These are phyloP conservation scores for Botrytis paeoniae DNA, from an alignment of 2,329 filamentous ascomycete species.

Conservation along the genomic window DNA sequence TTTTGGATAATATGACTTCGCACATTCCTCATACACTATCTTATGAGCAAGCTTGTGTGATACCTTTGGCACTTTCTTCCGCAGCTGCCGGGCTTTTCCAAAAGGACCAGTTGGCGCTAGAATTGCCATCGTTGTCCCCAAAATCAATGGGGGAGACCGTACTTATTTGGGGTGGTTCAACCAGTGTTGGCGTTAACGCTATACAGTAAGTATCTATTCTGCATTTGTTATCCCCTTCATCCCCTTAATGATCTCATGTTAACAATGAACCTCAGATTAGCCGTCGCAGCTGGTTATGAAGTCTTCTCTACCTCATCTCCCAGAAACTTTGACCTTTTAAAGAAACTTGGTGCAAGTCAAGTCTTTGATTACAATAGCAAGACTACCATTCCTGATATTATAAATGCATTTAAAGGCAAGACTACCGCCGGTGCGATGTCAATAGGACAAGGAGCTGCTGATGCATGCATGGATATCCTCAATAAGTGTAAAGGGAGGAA, in stretches of 20 bases:
- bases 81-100: conserved; percentile 37
- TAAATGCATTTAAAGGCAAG: conserved; percentile 29
- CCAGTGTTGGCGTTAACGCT: conserved; percentile 35
- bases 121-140: conserved; percentile 29
- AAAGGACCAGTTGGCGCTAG: conserved; percentile 27
- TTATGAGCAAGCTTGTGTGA: conserved; percentile 36
- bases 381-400: conserved; percentile 22
- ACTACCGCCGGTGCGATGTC: conserved; percentile 34
- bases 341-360: conserved; percentile 41
- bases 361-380: conserved; percentile 42
- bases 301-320: conserved; percentile 41
- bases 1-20: conserved; percentile 25
- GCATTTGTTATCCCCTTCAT: not conserved
- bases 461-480: conserved; percentile 16
- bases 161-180: conserved; percentile 37
- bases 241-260: not conserved
- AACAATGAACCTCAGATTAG: conserved; percentile 31
- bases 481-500: conserved; percentile 8
- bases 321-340: conserved; percentile 39
- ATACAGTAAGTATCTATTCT: conserved; percentile 31
- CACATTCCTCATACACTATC: conserved; percentile 34
- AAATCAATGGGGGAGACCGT: conserved; percentile 38
- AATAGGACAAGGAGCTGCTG: not conserved
- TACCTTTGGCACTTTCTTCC: conserved; percentile 37
- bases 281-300: conserved; percentile 43